A percentile compares a stretch with the other conserved stretches of the same genome.
Conservation (phyloP, 1,139 yeast genomes). For the Hemisphaericaspora lyxosophila region DNA sequence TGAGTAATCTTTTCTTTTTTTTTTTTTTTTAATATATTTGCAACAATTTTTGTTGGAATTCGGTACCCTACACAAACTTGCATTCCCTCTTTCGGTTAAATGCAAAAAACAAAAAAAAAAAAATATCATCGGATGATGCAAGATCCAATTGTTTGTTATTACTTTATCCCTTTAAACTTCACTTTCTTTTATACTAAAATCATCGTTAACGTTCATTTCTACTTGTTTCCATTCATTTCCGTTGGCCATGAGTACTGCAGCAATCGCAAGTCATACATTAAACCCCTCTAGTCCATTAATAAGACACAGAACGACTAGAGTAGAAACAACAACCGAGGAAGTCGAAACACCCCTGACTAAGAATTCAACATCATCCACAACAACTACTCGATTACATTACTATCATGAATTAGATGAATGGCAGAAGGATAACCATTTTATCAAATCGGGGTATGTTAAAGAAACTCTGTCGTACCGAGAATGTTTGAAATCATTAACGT, state of each 20-base stretch:
- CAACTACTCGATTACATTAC: constrained; percentile 18
- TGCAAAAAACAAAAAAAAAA: too few relatives aligned
- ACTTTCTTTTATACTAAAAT: too few relatives aligned
- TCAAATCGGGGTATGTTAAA: constrained; percentile 70
- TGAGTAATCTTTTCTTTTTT: not conserved
- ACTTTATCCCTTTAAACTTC: too few relatives aligned
- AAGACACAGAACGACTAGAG: not conserved
- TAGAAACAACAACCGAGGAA: not conserved
- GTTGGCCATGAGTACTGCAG: not conserved
- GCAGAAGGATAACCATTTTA: constrained; percentile 86
- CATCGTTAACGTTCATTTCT: too few relatives aligned
- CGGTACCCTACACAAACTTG: not conserved
- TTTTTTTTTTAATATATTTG: too few relatives aligned
- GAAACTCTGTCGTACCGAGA: constrained; percentile 56
- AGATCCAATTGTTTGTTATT: too few relatives aligned
- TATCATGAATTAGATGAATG: constrained; percentile 64
- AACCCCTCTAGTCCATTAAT: not conserved
- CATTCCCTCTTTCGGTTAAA: too few relatives aligned
- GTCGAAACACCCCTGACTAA: not conserved
- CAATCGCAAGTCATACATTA: not conserved
- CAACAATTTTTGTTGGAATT: not conserved
- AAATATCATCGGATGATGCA: not conserved
- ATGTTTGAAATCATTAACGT: constrained; percentile 58
- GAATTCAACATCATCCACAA: not conserved
- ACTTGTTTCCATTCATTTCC: too few relatives aligned